Percentiles rank a stretch among this genome's conserved stretches.
phyloP scores from a whole-genome alignment of 441 rosid genomes.

The Brassica hybrid region DNA sequence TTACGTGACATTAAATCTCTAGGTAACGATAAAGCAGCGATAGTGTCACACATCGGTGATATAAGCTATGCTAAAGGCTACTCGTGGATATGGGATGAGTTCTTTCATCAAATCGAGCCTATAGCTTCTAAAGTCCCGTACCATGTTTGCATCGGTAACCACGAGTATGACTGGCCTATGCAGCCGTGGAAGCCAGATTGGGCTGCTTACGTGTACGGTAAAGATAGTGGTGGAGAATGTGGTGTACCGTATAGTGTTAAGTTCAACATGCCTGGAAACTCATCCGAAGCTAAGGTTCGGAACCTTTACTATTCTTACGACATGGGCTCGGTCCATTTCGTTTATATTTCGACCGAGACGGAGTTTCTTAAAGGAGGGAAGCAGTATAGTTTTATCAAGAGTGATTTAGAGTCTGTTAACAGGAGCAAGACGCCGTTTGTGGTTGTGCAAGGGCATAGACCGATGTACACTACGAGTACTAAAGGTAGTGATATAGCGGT shows the following conservation, averaged over 20 bases:
- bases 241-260: conserved; percentile 91
- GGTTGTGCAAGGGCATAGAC: conserved; percentile 88
- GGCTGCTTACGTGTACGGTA: conserved; percentile 59
- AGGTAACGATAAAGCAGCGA: conserved; percentile 59
- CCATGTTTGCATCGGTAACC: conserved; percentile 95
- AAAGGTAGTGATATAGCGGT: conserved; percentile 61
- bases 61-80: conserved; percentile 90
- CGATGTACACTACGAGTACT: conserved; percentile 88
- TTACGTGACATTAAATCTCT: conserved; percentile 73
- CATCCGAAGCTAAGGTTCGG: conserved; percentile 64
- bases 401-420: conserved; percentile 77
- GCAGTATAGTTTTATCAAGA: conserved; percentile 72
- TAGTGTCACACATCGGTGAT: conserved; percentile 91
- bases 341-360: conserved; percentile 86
- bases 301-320: conserved; percentile 89
- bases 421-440: conserved; percentile 79
- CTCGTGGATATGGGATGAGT: conserved; percentile 94
- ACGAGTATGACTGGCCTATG: conserved; percentile 88
- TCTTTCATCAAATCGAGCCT: conserved; percentile 74
- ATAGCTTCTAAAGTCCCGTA: conserved; percentile 78
- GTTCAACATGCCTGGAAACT: conserved; percentile 92
- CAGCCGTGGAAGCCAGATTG: conserved; percentile 96
- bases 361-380: conserved; percentile 77
- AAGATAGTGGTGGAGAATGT: conserved; percentile 93
- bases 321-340: conserved; percentile 74